Conservation (phyloP, 1,284 basidiomycete species). For the Schizophyllum amplum region DNA sequence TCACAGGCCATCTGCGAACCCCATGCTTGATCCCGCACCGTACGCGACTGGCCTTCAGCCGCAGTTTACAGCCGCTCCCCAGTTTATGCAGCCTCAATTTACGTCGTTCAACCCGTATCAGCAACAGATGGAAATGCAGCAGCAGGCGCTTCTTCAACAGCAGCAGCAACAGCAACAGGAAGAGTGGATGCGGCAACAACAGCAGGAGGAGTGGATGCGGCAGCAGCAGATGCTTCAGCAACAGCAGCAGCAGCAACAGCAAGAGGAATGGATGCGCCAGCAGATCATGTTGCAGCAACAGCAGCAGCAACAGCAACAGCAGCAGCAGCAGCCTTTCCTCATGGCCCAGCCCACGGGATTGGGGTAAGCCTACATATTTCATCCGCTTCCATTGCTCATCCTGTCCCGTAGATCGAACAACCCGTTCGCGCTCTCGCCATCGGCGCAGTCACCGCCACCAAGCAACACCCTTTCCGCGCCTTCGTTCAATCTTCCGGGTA, state of each 20-base stretch:
- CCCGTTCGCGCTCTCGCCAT: background rate
- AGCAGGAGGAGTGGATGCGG: background rate
- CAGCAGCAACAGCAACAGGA: background rate
- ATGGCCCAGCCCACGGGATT: background rate
- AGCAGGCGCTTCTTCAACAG: background rate
- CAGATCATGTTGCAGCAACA: background rate
- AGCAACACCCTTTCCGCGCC: background rate
- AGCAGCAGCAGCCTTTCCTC: background rate
- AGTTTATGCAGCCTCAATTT: background rate
- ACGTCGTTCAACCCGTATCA: background rate
- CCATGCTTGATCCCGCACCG: background rate
- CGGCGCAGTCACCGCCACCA: background rate
- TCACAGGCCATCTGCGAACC: background rate
- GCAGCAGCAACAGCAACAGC: background rate
- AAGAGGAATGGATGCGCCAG: background rate
- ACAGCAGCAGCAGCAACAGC: background rate
- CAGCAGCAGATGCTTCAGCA: background rate
- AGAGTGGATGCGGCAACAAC: background rate
- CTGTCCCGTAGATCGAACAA: background rate
- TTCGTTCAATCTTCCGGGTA: background rate
- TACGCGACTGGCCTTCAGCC: background rate
- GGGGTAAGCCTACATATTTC: background rate
- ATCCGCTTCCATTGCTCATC: background rate
- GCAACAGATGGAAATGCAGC: background rate
- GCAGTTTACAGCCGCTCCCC: background rate